Conservation (phyloP, 2,329 filamentous ascomycete genomes). For the Botrytis medusae region DNA sequence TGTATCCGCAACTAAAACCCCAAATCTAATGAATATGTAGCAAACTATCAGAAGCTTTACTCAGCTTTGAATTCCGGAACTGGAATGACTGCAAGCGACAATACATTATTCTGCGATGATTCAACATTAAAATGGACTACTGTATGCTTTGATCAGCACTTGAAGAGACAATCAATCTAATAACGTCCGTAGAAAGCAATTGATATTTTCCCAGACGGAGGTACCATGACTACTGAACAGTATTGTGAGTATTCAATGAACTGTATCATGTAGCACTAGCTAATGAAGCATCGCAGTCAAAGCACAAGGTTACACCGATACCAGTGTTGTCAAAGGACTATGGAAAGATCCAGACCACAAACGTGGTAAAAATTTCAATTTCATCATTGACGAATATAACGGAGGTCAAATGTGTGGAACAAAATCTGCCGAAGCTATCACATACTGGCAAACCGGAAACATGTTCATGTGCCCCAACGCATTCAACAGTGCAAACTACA, state of each 20-base stretch:
- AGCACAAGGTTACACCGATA: slow-evolving; percentile 3
- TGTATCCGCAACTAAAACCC: too few relatives aligned
- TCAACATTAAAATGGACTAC: slow-evolving; percentile 18
- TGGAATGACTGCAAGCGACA: slow-evolving; percentile 15
- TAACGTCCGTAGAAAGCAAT: not conserved
- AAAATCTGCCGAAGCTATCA: slow-evolving; percentile 11
- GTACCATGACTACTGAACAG: slow-evolving; percentile 4
- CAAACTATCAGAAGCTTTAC: slow-evolving; percentile 17
- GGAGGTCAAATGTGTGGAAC: slow-evolving; percentile 12
- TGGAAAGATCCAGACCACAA: slow-evolving; percentile 17
- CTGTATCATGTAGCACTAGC: not conserved
- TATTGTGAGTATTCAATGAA: slow-evolving; percentile 2
- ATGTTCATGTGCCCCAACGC: slow-evolving; percentile 15
- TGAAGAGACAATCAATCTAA: not conserved
- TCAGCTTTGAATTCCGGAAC: slow-evolving; percentile 6
- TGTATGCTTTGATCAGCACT: not conserved
- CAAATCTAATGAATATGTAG: not conserved
- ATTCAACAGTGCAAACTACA: slow-evolving; percentile 10
- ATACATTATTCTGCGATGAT: slow-evolving; percentile 18
- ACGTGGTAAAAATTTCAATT: slow-evolving; percentile 8
- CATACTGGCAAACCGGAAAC: slow-evolving; percentile 11
- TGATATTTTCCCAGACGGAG: slow-evolving; percentile 9
- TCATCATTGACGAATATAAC: slow-evolving; percentile 18
- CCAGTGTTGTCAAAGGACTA: slow-evolving; percentile 1
- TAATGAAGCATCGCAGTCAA: not conserved